Evolutionary conservation across 306 rosid species (phyloP), one percentile per base, ranked within the genome.

Genomic region (Begonia fuchsioides): DNA sequence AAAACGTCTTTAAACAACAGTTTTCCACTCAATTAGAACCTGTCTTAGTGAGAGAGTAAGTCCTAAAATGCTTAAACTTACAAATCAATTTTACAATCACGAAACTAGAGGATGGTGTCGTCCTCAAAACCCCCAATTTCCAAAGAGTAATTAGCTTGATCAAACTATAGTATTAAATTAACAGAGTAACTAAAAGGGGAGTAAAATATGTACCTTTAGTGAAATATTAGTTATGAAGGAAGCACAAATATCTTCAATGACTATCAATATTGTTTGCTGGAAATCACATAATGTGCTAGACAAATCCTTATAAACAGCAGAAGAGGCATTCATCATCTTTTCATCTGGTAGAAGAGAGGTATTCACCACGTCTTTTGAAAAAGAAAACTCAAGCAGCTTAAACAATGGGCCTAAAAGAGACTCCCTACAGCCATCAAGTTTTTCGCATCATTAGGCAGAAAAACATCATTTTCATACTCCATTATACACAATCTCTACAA

Each of bases 251-350:
- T 88, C 93, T 62, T 84, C 76, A 59, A 88, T 70, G 66, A 88
- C 66, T 57, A 78, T 78, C 62, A 88, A 68, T 16, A 88, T 62
- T 5, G 83, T 78, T 62, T 88, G 97, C 59, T 85, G 93, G 43
- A 88, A 61, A 66, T 76, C 74, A 68, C 51, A 58, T 44, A 71
- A 20, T 19, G 67, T 38, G 44, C 56, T 50, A 49, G 43, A 32
- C 47, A 44, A 67, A 35, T 63, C 59, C 51, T 80, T 74, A 52
- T 55, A 65, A 57, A 52, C 58, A 56, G 60, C 68, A 10, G 68
- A 49, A 3, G 56, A 45, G 19, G 50, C 54, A 51, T 70, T 64
- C 39, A 47, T 43, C 56, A 44, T 47, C 41, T 56, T 64, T 53
- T 57, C 71, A 57, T 65, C 66, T 15, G 13, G 68, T 19, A 52